A percentile compares a stretch with the other conserved stretches of the same genome.
phyloP scores from a whole-genome alignment of 352 stramenopile genomes.

The Globisporangium yorkense region DNA sequence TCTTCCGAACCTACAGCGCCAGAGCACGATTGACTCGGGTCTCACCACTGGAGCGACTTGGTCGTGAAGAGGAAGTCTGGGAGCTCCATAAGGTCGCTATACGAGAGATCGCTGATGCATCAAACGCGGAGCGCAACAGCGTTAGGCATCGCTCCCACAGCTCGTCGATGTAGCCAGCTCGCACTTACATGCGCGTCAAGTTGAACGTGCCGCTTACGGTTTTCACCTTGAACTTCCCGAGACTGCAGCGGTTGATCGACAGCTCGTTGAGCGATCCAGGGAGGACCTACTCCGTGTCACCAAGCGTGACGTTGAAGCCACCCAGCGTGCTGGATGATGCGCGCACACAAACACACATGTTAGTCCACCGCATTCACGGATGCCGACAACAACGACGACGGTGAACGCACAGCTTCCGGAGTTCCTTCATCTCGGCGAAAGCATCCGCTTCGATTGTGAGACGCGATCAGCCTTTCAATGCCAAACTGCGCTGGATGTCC shows the following conservation, averaged over 20 bases:
- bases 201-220: not conserved
- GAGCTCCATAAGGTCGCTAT: not conserved
- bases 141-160: too few species aligned
- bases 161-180: not conserved
- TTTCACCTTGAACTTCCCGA: slow-evolving; percentile 4
- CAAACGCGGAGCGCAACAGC: too few species aligned
- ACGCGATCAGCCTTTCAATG: not conserved
- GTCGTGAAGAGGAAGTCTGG: slow-evolving; percentile 6
- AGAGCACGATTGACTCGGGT: too few species aligned
- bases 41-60: not conserved
- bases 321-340: not conserved
- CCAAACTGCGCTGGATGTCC: not conserved
- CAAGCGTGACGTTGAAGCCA: slow-evolving; percentile 4
- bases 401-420: slow-evolving; percentile 4
- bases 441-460: not conserved
- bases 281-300: slow-evolving; percentile 2
- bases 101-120: slow-evolving; percentile 1
- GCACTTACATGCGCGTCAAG: not conserved
- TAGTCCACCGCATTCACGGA: not conserved
- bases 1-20: not conserved
- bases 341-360: not conserved
- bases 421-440: slow-evolving; percentile 2
- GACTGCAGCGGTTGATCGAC: not conserved
- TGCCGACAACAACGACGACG: too few species aligned
- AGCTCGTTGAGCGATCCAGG: slow-evolving; percentile 3